Conservation (phyloP, 2,329 filamentous ascomycete species). For the Allantophomopsis cytisporea region DNA sequence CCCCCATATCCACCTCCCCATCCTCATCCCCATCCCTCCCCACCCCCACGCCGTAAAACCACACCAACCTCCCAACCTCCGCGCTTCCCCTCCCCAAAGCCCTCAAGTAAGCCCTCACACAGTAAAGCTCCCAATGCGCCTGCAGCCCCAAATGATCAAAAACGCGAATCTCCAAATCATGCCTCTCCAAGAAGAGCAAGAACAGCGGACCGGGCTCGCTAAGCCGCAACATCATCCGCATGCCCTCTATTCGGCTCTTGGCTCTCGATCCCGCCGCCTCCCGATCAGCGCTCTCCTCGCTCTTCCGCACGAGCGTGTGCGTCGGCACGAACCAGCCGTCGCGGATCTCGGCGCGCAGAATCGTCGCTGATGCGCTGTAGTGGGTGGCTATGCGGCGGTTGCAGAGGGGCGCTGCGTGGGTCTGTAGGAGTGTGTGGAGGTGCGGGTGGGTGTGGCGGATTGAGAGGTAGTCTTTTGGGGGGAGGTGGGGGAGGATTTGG, state of each 20-base stretch:
- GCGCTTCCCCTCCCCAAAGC: too few species aligned
- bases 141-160: too few species aligned
- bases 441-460: conserved; percentile 7
- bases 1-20: too few species aligned
- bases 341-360: conserved; percentile 4
- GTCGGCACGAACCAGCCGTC: conserved; percentile 10
- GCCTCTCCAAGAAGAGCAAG: not conserved
- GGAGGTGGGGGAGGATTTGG: conserved; percentile 9
- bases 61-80: too few species aligned
- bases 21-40: too few species aligned
- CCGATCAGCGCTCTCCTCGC: not conserved
- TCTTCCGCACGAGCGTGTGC: conserved; percentile 1
- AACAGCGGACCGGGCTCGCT: not conserved
- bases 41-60: too few species aligned
- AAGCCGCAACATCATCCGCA: not conserved
- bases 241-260: not conserved
- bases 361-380: conserved; percentile 2
- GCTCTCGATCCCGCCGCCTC: too few species aligned
- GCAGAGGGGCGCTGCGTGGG: conserved; percentile 9
- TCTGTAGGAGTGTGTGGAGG: conserved; percentile 7
- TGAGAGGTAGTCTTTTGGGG: conserved; percentile 4
- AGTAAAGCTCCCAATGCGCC: too few species aligned
- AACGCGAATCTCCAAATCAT: too few species aligned
- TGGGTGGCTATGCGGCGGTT: conserved; percentile 7
- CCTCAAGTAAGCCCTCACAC: too few species aligned